A percentile compares a stretch with the other conserved stretches of the same genome.
Conservation (phyloP, 2,329 filamentous ascomycete genomes). For the Aspergillus sp. region DNA sequence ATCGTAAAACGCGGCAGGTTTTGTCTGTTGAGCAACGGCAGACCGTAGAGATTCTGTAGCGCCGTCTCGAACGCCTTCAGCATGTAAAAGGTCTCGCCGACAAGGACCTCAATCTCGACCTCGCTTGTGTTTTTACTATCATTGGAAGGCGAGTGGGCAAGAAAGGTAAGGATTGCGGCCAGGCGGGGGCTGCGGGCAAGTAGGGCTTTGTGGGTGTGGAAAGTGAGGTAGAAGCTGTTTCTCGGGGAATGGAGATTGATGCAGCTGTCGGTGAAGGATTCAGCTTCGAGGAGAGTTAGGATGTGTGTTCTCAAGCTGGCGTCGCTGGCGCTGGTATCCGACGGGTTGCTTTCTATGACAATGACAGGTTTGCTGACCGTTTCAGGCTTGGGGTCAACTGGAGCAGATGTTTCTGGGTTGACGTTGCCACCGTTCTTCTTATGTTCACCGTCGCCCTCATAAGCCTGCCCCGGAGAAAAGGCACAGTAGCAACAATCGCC, state of each 20-base stretch:
- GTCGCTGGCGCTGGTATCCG: background rate
- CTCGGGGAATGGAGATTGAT: conserved; percentile 15
- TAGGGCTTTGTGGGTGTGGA: conserved; percentile 16
- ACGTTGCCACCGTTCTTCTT: background rate
- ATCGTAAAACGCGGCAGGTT: conserved; percentile 12
- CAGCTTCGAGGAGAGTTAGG: conserved; percentile 8
- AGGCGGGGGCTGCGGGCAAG: conserved; percentile 20
- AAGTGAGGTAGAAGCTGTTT: conserved; percentile 11
- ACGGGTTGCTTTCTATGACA: no score
- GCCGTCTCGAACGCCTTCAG: conserved; percentile 19
- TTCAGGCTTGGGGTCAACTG: no score
- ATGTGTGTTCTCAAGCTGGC: conserved; percentile 7
- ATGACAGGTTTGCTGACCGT: no score
- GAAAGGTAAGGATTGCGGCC: conserved; percentile 9
- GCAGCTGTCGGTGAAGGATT: conserved; percentile 13
- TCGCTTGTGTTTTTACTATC: conserved; percentile 5
- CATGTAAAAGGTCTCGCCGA: conserved; percentile 17
- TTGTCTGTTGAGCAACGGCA: conserved; percentile 10
- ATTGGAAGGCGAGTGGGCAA: background rate
- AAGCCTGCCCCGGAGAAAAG: background rate
- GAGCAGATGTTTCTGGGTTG: background rate
- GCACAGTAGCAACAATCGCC: conserved; percentile 15
- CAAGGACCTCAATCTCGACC: conserved; percentile 3
- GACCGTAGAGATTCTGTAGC: conserved; percentile 22
- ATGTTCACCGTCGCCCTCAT: background rate